Base-by-base conservation (phyloP, 164 flowering plant genomes). In the Brasenia schreberi region DNA sequence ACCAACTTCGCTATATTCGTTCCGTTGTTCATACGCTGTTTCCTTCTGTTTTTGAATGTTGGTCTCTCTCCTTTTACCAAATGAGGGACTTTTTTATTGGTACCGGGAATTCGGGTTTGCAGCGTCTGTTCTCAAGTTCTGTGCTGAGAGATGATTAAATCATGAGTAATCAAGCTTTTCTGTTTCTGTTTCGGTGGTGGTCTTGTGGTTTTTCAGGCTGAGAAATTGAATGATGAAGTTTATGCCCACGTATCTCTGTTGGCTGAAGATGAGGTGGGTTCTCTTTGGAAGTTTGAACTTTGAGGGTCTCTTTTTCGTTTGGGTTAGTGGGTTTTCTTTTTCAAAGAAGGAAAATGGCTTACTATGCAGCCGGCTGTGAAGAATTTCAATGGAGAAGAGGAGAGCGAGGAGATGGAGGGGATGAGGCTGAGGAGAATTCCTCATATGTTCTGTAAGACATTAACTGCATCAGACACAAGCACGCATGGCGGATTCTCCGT, bases 401-500 rank as follows among this genome's bases (percentile, higher is more conserved):
- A 61, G 5, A 84, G 79, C 5, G 92, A 82, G 64, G 87, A 81
- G 49, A 56, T 60, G 62, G 93, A 84, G 18, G 74, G 73, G 43
- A 67, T 17, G 18, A 79, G 39, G 18, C 87, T 79, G 75, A 68
- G 82, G 4, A 74, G 72, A 2, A 91, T 92, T 6, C 96, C 97
- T 17, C 99, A 95, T 70, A 95, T 95, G 99, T 95, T 95, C 78
- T 95, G 99, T 74, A 95, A 95, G 80, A 95, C 97, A 1, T 92
- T 95, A 43, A 95, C 99, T 39, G 97, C 99, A 64, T 95, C 99
- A 18, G 99, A 95, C 75, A 95, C 99, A 1, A 95, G 97, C 76
- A 95, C 96, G n/a, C 99, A 95, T 75, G 99, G 99, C 16, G 99
- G 97, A 12, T 95, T 95, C 76, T 95, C 99, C 12, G 99, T 95